Percentiles rank a stretch among this genome's conserved stretches.
These are phyloP conservation scores for Boeremia lycopersici DNA, from an alignment of 2,329 filamentous ascomycete species.

Conservation along the genomic window DNA sequence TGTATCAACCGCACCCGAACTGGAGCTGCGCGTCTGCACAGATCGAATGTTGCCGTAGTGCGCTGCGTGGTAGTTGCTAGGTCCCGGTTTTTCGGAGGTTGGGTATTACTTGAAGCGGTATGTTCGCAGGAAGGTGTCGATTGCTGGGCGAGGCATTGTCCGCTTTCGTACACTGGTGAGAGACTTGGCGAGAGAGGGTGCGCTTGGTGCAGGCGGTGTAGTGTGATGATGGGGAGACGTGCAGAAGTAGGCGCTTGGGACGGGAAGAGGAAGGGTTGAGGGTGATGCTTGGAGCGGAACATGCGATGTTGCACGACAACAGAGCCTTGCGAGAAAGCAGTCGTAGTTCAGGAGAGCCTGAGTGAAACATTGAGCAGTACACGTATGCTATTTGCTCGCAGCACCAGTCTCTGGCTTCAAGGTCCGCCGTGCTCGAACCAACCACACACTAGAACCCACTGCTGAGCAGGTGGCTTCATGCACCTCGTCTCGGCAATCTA, in stretches of 20 bases:
- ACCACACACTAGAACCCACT: background rate
- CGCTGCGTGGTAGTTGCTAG: background rate
- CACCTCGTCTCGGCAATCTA: constrained; percentile 21
- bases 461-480: constrained; percentile 4
- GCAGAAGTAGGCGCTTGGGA: background rate
- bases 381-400: background rate
- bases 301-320: too few relatives aligned
- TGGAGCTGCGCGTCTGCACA: background rate
- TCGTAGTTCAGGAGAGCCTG: background rate
- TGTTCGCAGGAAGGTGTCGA: constrained; percentile 20
- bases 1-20: background rate
- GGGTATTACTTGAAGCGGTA: constrained; percentile 20
- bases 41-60: background rate
- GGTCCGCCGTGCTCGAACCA: background rate
- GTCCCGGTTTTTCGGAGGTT: constrained; percentile 1
- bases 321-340: background rate
- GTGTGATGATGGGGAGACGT: background rate
- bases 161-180: constrained; percentile 15
- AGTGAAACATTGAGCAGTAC: background rate
- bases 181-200: constrained; percentile 3
- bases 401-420: background rate
- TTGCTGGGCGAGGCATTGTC: constrained; percentile 31
- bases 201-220: background rate
- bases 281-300: background rate
- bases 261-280: background rate